These are phyloP conservation scores for Gloeostereum incarnatum DNA, from an alignment of 768 basidiomycete species.

Conservation along the genomic window DNA sequence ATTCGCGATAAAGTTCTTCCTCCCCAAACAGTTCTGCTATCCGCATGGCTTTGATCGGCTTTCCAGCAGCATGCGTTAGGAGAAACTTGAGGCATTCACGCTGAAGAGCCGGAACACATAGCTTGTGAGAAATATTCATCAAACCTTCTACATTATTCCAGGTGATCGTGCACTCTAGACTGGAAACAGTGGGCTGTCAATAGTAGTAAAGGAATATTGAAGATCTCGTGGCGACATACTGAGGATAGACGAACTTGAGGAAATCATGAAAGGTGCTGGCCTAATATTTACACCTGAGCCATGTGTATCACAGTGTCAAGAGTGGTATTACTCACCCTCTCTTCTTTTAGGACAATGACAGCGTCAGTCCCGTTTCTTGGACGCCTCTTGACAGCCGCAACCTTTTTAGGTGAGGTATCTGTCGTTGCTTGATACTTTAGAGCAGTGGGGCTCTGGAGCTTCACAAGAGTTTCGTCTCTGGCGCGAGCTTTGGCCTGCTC, in stretches of 20 bases:
- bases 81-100: conserved; percentile 81
- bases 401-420: too few species aligned
- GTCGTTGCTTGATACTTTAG: conserved; percentile 6
- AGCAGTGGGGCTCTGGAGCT: conserved; percentile 35
- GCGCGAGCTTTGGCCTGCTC: conserved; percentile 32
- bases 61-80: conserved; percentile 86
- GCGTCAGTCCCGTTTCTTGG: conserved; percentile 59
- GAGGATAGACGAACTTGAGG: conserved; percentile 87
- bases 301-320: too few species aligned
- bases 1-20: conserved; percentile 84
- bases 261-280: conserved; percentile 90
- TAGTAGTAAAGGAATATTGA: background rate
- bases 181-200: conserved; percentile 15
- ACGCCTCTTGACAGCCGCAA: conserved; percentile 29
- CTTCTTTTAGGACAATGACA: conserved; percentile 84
- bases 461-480: conserved; percentile 47
- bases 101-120: conserved; percentile 76
- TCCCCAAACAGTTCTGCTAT: conserved; percentile 89
- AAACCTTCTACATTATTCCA: conserved; percentile 93
- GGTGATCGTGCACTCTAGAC: conserved; percentile 84
- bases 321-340: conserved; percentile 47
- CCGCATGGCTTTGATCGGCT: conserved; percentile 87
- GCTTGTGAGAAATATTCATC: conserved; percentile 86
- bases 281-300: too few species aligned
- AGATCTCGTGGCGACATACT: conserved; percentile 66